Percentiles rank a stretch among this genome's conserved stretches.
Conservation (phyloP, 768 basidiomycete species). For the Gloeostereum incarnatum region DNA sequence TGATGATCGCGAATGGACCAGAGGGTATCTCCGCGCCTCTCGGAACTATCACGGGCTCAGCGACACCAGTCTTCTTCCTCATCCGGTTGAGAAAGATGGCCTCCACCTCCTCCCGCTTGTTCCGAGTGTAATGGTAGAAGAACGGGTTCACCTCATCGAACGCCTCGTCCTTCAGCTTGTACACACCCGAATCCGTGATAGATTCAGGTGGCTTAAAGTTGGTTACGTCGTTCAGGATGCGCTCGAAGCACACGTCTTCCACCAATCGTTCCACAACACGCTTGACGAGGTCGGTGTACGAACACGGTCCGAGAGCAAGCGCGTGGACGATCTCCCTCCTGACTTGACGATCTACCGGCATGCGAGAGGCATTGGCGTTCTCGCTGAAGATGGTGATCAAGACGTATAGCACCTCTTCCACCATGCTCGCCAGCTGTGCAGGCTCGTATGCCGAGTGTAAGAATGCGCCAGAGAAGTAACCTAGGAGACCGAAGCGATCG, state of each 20-base stretch:
- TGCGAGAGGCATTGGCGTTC: conserved; percentile 59
- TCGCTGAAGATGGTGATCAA: conserved; percentile 84
- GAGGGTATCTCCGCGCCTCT: conserved; percentile 50
- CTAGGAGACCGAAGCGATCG: conserved; percentile 77
- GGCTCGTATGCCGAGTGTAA: conserved; percentile 56
- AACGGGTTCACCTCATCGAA: conserved; percentile 91
- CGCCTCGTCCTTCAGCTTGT: conserved; percentile 76
- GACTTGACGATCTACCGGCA: conserved; percentile 55
- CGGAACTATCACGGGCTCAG: conserved; percentile 71
- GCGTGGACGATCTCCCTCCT: conserved; percentile 86
- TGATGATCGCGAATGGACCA: conserved; percentile 64
- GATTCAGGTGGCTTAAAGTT: conserved; percentile 76
- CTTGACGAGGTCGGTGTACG: conserved; percentile 87
- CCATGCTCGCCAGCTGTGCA: conserved; percentile 70
- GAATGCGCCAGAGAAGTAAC: conserved; percentile 71
- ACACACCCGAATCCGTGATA: conserved; percentile 72
- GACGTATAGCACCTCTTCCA: conserved; percentile 86
- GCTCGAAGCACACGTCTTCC: conserved; percentile 77
- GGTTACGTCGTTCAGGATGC: conserved; percentile 69
- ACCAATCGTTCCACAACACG: conserved; percentile 84
- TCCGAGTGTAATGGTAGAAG: conserved; percentile 92
- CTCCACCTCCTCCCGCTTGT: conserved; percentile 89
- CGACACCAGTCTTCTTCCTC: conserved; percentile 51
- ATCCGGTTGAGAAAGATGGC: conserved; percentile 56
- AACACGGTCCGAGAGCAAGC: conserved; percentile 78